phyloP scores from a whole-genome alignment of 2,329 filamentous ascomycete genomes.

The Ascomycota sp. region DNA sequence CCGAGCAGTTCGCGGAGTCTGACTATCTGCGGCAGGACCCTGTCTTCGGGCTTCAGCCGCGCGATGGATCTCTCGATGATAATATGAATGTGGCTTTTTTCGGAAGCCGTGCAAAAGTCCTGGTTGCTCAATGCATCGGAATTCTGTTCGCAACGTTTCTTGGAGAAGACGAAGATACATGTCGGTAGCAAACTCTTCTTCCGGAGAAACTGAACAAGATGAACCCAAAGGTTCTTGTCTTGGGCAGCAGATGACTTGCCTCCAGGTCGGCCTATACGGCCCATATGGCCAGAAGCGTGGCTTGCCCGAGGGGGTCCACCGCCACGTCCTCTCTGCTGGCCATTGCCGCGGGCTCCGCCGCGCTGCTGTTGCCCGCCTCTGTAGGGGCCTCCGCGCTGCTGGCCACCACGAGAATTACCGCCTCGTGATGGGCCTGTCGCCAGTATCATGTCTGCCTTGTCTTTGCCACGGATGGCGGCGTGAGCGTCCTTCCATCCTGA shows the following conservation, averaged over 20 bases:
- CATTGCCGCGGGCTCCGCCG: slow-evolving; percentile 30
- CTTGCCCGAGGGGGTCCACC: slow-evolving; percentile 33
- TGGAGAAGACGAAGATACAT: slow-evolving; percentile 97
- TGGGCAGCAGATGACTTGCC: slow-evolving; percentile 79
- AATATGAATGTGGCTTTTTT: slow-evolving; percentile 96
- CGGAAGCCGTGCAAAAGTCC: slow-evolving; percentile 78
- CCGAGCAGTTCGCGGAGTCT: slow-evolving; percentile 68
- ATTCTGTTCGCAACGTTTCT: slow-evolving; percentile 93
- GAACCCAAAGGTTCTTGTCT: slow-evolving; percentile 92
- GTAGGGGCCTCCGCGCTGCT: slow-evolving; percentile 21
- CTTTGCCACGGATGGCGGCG: slow-evolving; percentile 57
- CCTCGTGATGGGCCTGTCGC: slow-evolving; percentile 16
- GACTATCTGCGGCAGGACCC: slow-evolving; percentile 77
- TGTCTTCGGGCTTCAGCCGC: slow-evolving; percentile 74
- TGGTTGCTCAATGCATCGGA: slow-evolving; percentile 87
- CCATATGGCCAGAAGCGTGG: slow-evolving; percentile 64
- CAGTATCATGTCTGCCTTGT: slow-evolving; percentile 47
- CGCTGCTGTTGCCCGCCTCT: no score
- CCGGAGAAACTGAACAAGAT: slow-evolving; percentile 76
- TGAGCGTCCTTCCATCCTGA: slow-evolving; percentile 92
- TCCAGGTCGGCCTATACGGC: slow-evolving; percentile 64
- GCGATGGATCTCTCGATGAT: slow-evolving; percentile 90
- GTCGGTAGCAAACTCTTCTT: slow-evolving; percentile 75
- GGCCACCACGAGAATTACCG: slow-evolving; percentile 15
- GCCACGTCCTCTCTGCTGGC: slow-evolving; percentile 22